phyloP scores from a whole-genome alignment of 1,284 basidiomycete genomes.

The Phellopilus nigrolimitatus region DNA sequence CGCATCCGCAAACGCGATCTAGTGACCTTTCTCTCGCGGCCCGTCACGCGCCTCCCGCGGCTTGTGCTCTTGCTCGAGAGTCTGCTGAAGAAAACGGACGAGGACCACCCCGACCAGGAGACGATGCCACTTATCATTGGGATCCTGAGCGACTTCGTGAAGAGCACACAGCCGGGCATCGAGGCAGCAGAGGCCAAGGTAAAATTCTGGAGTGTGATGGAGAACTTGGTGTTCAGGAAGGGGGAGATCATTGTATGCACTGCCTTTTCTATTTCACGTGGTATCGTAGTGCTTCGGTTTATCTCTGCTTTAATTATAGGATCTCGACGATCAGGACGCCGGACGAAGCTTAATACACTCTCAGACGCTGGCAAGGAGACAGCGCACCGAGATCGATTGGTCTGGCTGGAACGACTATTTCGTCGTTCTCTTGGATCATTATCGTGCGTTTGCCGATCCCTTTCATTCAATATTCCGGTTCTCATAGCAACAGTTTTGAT shows the following conservation, averaged over 20 bases:
- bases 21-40: constrained; percentile 75
- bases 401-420: constrained; percentile 62
- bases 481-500: constrained; percentile 46
- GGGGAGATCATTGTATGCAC: constrained; percentile 72
- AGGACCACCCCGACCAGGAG: constrained; percentile 63
- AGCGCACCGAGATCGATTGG: constrained; percentile 54
- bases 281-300: neutral
- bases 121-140: constrained; percentile 59
- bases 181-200: constrained; percentile 80
- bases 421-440: constrained; percentile 73
- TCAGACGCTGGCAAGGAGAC: constrained; percentile 50
- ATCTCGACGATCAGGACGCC: constrained; percentile 73
- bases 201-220: constrained; percentile 73
- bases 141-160: constrained; percentile 62
- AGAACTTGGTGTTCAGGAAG: constrained; percentile 64
- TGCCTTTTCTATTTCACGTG: constrained; percentile 12
- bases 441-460: constrained; percentile 40
- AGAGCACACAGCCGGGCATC: constrained; percentile 79
- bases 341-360: constrained; percentile 64
- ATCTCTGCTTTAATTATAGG: constrained; percentile 38
- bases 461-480: neutral
- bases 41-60: constrained; percentile 77
- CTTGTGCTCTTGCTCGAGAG: constrained; percentile 70
- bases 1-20: constrained; percentile 73
- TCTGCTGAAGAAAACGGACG: constrained; percentile 56